phyloP scores from a whole-genome alignment of 208 protist species.

The Acanthamoeba lenticulata region DNA sequence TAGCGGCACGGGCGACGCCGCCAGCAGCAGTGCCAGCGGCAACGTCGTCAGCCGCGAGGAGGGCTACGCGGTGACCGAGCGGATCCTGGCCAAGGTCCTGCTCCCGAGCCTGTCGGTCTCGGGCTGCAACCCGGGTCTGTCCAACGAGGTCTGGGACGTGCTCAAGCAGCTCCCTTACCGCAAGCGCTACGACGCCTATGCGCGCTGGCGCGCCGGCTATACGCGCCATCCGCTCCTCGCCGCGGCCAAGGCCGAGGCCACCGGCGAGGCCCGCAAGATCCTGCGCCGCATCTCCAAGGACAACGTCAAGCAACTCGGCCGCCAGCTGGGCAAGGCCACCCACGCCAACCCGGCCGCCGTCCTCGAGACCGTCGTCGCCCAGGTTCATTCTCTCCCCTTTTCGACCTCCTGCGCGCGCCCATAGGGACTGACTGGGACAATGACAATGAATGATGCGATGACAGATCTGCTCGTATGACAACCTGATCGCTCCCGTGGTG shows the following conservation, averaged over 20 bases:
- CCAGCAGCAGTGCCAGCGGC: not conserved
- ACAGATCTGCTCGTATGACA: slow-evolving; percentile 78
- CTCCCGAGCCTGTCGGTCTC: not conserved
- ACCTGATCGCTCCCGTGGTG: slow-evolving; percentile 76
- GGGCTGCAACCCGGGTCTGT: not conserved
- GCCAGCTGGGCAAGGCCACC: slow-evolving; percentile 75
- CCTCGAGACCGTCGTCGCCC: slow-evolving; percentile 69
- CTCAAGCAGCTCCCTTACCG: slow-evolving; percentile 62
- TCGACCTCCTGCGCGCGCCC: too few species aligned
- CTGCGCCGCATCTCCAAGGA: slow-evolving; percentile 79
- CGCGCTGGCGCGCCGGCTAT: slow-evolving; percentile 54
- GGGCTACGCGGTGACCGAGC: not conserved
- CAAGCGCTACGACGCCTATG: slow-evolving; percentile 67
- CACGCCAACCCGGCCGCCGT: slow-evolving; percentile 72
- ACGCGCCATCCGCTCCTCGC: not conserved
- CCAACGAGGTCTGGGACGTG: slow-evolving; percentile 65
- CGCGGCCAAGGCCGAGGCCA: slow-evolving; percentile 13
- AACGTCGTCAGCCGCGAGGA: not conserved
- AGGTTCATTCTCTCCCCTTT: not conserved
- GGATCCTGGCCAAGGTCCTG: slow-evolving; percentile 1
- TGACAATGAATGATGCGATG: too few species aligned
- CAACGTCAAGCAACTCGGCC: slow-evolving; percentile 80
- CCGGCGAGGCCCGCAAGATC: slow-evolving; percentile 64
- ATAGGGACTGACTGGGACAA: too few species aligned
- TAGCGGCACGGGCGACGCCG: too few species aligned